phyloP scores from a whole-genome alignment of 306 rosid genomes.

The Vachellia collinsii region DNA sequence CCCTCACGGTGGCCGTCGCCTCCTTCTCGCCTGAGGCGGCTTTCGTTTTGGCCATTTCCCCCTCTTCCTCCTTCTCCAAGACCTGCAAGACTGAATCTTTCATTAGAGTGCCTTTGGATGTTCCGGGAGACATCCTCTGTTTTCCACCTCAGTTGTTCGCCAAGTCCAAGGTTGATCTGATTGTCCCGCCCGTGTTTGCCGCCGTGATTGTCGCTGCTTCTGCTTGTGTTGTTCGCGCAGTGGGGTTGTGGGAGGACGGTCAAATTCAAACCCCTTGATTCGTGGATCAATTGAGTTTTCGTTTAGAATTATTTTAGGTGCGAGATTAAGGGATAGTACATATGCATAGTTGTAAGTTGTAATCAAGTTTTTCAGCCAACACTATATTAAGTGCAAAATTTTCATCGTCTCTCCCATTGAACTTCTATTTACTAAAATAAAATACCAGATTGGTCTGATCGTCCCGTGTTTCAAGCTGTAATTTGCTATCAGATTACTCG shows the following conservation, averaged over 20 bases:
- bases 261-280: slow-evolving; percentile 29
- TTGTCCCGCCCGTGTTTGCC: slow-evolving; percentile 79
- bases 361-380: neutral
- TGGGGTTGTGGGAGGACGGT: slow-evolving; percentile 59
- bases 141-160: slow-evolving; percentile 63
- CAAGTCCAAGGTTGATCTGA: slow-evolving; percentile 60
- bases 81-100: slow-evolving; percentile 45
- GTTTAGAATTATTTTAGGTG: neutral
- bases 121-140: slow-evolving; percentile 72
- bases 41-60: slow-evolving; percentile 66
- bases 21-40: slow-evolving; percentile 77
- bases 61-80: slow-evolving; percentile 57
- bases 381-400: neutral
- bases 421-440: neutral
- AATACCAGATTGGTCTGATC: neutral
- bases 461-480: neutral
- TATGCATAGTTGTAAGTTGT: neutral
- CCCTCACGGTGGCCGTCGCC: slow-evolving; percentile 67
- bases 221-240: slow-evolving; percentile 61
- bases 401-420: neutral
- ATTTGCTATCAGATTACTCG: neutral
- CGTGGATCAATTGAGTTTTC: neutral
- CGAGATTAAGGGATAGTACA: neutral
- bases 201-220: slow-evolving; percentile 77
- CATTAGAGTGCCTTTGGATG: slow-evolving; percentile 71